Evolutionary conservation across 106 monocot genomes (phyloP).

Genomic region (Acorus calamus): DNA sequence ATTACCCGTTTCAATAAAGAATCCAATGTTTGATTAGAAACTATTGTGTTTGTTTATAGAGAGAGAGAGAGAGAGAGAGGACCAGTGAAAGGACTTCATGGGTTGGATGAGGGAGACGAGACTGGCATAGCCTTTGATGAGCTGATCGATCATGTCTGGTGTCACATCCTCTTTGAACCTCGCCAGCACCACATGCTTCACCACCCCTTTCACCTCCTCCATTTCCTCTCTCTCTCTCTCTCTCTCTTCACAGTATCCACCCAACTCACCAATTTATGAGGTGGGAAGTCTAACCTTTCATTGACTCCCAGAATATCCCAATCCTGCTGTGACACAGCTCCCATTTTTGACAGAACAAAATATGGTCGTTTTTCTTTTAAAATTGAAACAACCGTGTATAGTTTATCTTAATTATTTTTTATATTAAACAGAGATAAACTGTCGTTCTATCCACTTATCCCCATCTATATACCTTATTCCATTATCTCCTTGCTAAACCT

Average conservation of each 20-base stretch:
- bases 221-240: conserved; percentile 5
- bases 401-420: no score
- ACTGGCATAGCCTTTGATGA: conserved; percentile 49
- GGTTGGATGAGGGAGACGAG: conserved; percentile 48
- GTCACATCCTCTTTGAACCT: conserved; percentile 70
- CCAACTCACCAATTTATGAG: no score
- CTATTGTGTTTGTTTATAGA: background rate
- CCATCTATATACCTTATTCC: no score
- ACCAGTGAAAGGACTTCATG: conserved; percentile 86
- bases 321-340: no score
- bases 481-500: no score
- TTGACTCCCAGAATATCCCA: no score
- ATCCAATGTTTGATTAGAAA: background rate
- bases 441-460: no score
- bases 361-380: no score
- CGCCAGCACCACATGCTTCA: conserved; percentile 73
- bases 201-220: conserved; percentile 27
- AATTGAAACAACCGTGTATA: no score
- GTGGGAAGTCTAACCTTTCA: no score
- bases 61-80: background rate
- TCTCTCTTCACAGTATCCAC: background rate
- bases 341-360: no score
- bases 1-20: background rate
- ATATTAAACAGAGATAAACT: no score
- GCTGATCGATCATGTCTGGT: conserved; percentile 39